Base-by-base conservation (phyloP, 306 rosid species). In the Rosa multiflora region DNA sequence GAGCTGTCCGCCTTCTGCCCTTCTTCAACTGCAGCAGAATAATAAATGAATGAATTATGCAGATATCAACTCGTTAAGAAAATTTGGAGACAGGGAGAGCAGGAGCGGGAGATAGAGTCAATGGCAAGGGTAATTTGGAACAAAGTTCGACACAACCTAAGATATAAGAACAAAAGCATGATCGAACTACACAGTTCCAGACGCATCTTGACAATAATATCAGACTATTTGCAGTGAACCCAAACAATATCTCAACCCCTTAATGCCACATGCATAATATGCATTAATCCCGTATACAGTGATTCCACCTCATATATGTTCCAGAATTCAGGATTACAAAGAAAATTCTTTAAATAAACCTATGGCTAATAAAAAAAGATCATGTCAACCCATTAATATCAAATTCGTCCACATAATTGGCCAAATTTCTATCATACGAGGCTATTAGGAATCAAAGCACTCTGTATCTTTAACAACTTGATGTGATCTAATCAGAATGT, bases 1-100 rank as follows among this genome's bases (percentile, higher is more conserved):
- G 86, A 67, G 32, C 80, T 62, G 32, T 86, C 87, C 53, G 59
- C 79, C 90, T 84, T 89, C 68, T 81, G 88, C 15, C 37, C 32
- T 53, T 88, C 94, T 26, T 90, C 91, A 7, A 53, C 88, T 88
- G 82, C 72, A 43, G 29, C 26, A 52, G 29, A 75, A 70, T 55
- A 43, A 29, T 1, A 51, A 3, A 77, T 52, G 37, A 43, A 78
- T 69, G 14, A 35, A 6, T 40, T 20, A 37, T 2, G 43, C 49
- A 72, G 76, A 53, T 73, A 44, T 46, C 37, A 70, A 69, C 53
- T 69, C 9, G 17, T 70, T 44, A n/a, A 70, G 32, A 44, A 12
- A 12, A 5, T 21, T 3, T 67, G 42, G 20, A 37, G 46, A 66
- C 12, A 66, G 48, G 48, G 14, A 67, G 47, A 35, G 20, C 68